phyloP scores from a whole-genome alignment of 2,329 filamentous ascomycete genomes.

The Rosellinia necatrix region DNA sequence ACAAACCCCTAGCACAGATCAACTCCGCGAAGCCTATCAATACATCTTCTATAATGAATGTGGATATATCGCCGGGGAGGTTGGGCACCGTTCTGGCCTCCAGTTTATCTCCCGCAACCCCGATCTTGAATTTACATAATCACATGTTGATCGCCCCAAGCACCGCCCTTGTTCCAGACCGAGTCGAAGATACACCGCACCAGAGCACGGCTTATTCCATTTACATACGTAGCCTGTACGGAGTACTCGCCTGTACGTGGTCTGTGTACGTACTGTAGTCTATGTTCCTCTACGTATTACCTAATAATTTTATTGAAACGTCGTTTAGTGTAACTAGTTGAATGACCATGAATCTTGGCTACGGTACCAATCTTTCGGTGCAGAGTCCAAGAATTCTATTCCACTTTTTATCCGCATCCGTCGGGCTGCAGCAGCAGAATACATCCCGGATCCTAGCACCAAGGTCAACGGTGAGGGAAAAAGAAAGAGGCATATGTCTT shows the following conservation, averaged over 20 bases:
- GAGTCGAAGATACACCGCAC: slow-evolving; percentile 6
- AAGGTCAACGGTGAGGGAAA: slow-evolving; percentile 19
- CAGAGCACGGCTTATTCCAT: too few relatives aligned
- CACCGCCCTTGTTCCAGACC: background rate
- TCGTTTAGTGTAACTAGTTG: too few relatives aligned
- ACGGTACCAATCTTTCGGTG: background rate
- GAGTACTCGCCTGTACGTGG: too few relatives aligned
- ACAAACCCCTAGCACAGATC: background rate
- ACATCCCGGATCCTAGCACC: background rate
- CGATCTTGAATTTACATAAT: slow-evolving; percentile 13
- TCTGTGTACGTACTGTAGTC: too few relatives aligned
- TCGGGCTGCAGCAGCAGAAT: slow-evolving; percentile 2
- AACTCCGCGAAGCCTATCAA: slow-evolving; percentile 3
- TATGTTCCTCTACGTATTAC: background rate
- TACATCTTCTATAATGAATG: background rate
- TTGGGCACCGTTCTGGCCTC: slow-evolving; percentile 21
- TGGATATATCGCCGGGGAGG: slow-evolving; percentile 12
- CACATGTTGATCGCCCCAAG: slow-evolving; percentile 2
- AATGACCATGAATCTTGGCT: too few relatives aligned
- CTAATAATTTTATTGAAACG: background rate
- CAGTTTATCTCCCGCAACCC: slow-evolving; percentile 5
- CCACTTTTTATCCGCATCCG: background rate
- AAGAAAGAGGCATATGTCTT: background rate
- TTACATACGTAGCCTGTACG: too few relatives aligned
- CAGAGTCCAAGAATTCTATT: background rate